Conservation (phyloP, 106 monocot species). For the Amphibolis antarctica region DNA sequence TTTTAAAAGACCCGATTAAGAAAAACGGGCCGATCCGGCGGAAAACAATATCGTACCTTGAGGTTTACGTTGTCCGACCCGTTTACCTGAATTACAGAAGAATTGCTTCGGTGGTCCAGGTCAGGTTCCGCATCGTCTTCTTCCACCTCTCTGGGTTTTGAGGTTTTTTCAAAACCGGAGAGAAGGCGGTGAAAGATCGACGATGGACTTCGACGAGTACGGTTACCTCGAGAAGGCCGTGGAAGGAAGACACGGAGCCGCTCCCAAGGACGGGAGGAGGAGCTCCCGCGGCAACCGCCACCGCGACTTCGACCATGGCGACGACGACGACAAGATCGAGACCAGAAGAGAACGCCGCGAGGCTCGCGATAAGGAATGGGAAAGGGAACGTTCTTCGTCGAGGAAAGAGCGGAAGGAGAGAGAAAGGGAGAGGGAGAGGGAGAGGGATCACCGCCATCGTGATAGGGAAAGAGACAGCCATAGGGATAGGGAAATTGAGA, state of each 20-base stretch:
- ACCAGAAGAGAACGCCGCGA: conserved; percentile 1
- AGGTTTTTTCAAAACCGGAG: too few relatives aligned
- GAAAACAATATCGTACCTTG: too few relatives aligned
- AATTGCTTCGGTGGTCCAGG: too few relatives aligned
- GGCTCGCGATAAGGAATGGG: conserved; percentile 1
- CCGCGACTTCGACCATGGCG: neutral
- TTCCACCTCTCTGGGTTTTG: too few relatives aligned
- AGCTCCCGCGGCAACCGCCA: conserved; percentile 3
- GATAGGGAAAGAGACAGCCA: conserved; percentile 2
- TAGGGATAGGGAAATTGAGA: neutral
- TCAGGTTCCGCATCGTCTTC: too few relatives aligned
- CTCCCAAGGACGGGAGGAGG: neutral
- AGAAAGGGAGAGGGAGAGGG: too few relatives aligned
- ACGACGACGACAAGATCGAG: neutral
- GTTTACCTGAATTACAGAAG: too few relatives aligned
- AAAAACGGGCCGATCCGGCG: too few relatives aligned
- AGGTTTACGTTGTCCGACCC: too few relatives aligned
- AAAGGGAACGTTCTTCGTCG: conserved; percentile 4
- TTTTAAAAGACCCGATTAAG: too few relatives aligned
- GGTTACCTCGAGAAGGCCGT: conserved; percentile 23
- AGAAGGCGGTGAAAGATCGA: too few relatives aligned
- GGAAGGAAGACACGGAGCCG: neutral
- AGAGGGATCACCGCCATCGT: neutral
- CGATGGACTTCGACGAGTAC: conserved; percentile 43
- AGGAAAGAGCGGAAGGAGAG: conserved; percentile 5